Base-by-base conservation (phyloP, 192 early-diverging fungal genomes). In the Coemansia sp. region DNA sequence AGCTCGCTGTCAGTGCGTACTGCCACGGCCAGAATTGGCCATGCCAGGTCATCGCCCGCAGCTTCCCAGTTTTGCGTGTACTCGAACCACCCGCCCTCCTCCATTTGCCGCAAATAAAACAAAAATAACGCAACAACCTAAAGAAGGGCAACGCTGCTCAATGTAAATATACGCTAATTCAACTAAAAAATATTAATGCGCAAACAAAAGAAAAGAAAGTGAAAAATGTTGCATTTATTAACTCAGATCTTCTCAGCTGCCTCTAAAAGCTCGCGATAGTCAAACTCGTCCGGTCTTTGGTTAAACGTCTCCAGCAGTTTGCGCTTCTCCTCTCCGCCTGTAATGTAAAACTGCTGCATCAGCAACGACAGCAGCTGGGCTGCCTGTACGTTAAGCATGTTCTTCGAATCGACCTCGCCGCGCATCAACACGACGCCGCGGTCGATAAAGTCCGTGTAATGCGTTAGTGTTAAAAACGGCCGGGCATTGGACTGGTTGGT, bases 341-440 rank as follows among this genome's bases (percentile, higher is more conserved):
- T 89, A 5, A 91, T 87, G 69, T 98, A 98, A 68, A 94, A 98
- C 72, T 90, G 80, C 71, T 95, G 95, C 68, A 94, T 76, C 61
- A 86, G 85, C 68, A 87, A 79, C 7, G 88, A 88, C 80, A 98
- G 74, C 52, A 87, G 84, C 74, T 93, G 90, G 3, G 93, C 93
- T 32, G 90, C 89, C 18, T 82, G 72, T 13, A 84, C 50, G 12
- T 83, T 85, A 26, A 96, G 61, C 45, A 85, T 67, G 11, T 69
- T 76, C 16, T 75, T 69, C 18, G 77, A 78, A 3, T 85, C 79
- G 37, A 89, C 57, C 60, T 92, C 90, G 18, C 95, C 95, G 12
- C 86, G 75, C 95, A 98, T 96, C 29, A 98, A 83, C 32, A 98
- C 94, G 55, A 98, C 82, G 29, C 84, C 89, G 73, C 95, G 93